Evolutionary conservation across 129 eudicot genomes (phyloP).

Genomic region (Logfia minima): DNA sequence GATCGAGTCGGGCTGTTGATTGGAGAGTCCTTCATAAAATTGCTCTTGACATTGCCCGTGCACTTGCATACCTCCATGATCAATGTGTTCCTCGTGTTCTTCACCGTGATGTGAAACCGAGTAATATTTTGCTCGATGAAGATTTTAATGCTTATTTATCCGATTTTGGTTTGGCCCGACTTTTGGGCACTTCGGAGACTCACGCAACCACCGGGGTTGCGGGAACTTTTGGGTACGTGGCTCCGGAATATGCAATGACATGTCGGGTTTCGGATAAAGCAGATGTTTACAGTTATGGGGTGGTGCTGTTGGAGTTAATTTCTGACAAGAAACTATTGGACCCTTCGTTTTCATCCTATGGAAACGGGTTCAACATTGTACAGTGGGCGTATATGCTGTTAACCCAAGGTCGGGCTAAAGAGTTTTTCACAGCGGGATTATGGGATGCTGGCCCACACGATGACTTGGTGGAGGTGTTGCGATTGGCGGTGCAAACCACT

Average conservation of each 20-base stretch:
- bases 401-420: constrained; percentile 80
- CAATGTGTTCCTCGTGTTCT: constrained; percentile 92
- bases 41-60: constrained; percentile 80
- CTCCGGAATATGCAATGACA: constrained; percentile 46
- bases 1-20: constrained; percentile 69
- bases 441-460: constrained; percentile 97
- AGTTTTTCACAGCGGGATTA: constrained; percentile 75
- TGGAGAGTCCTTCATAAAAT: constrained; percentile 88
- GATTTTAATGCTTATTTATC: constrained; percentile 79
- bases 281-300: constrained; percentile 92
- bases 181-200: constrained; percentile 9
- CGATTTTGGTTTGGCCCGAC: constrained; percentile 34
- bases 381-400: constrained; percentile 88
- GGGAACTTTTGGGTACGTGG: constrained; percentile 15
- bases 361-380: constrained; percentile 86
- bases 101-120: constrained; percentile 92
- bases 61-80: constrained; percentile 86
- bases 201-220: constrained; percentile 19
- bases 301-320: constrained; percentile 77
- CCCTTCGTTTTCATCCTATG: constrained; percentile 82
- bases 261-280: constrained; percentile 96
- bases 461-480: constrained; percentile 86
- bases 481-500: constrained; percentile 79
- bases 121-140: constrained; percentile 79
- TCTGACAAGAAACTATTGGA: constrained; percentile 81